These are phyloP conservation scores for Botrytis medusae DNA, from an alignment of 2,329 filamentous ascomycete species.

Conservation along the genomic window DNA sequence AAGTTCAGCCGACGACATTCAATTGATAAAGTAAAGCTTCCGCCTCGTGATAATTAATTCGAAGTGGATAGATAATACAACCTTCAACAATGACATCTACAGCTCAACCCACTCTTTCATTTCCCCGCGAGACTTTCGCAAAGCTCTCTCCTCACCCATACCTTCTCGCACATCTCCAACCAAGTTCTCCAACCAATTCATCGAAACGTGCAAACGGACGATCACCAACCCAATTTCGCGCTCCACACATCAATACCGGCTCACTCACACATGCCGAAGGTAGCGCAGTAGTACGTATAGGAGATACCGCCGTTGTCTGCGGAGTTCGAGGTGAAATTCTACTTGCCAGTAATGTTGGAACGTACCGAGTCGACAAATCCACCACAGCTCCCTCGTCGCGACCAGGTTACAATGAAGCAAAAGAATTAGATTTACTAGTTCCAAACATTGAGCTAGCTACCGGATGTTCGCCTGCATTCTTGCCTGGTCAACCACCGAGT, in stretches of 20 bases:
- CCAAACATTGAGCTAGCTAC: constrained; percentile 93
- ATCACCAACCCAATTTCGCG: constrained; percentile 64
- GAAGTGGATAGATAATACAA: constrained; percentile 16
- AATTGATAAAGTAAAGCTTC: constrained; percentile 19
- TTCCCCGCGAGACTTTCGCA: constrained; percentile 73
- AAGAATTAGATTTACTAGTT: constrained; percentile 73
- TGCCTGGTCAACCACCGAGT: constrained; percentile 80
- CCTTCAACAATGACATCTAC: constrained; percentile 30
- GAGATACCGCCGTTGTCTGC: constrained; percentile 92
- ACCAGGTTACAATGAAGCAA: constrained; percentile 46
- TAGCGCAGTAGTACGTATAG: constrained; percentile 81
- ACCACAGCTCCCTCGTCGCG: constrained; percentile 40
- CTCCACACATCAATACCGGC: constrained; percentile 74
- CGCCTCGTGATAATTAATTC: constrained; percentile 11
- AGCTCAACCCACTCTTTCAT: constrained; percentile 37
- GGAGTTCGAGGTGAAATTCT: constrained; percentile 87
- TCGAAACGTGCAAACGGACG: constrained; percentile 81
- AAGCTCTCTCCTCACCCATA: constrained; percentile 87
- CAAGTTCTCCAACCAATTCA: constrained; percentile 49
- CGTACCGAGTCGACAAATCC: constrained; percentile 51
- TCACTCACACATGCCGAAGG: constrained; percentile 88
- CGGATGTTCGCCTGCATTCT: constrained; percentile 80
- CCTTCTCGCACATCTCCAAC: constrained; percentile 82
- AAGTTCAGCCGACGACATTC: constrained; percentile 22
- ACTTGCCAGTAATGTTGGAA: constrained; percentile 69